Conservation (phyloP, 257 asterid species). For the Solanum piurae region DNA sequence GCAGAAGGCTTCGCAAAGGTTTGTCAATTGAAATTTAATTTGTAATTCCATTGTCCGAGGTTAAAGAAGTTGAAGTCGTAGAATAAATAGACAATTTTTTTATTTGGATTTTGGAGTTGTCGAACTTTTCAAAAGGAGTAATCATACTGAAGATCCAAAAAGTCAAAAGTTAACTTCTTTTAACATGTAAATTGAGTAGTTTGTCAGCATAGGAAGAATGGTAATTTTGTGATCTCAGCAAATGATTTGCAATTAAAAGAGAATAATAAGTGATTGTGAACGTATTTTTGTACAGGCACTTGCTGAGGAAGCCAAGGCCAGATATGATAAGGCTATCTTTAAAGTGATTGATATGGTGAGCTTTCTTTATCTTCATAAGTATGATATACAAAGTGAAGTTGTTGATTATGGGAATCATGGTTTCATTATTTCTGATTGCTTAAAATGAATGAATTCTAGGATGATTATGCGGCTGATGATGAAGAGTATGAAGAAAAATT, state of each 20-base stretch:
- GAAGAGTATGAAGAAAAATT: constrained; percentile 88
- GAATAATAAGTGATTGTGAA: constrained; percentile 2
- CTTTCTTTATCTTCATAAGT: not conserved
- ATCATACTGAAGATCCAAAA: not conserved
- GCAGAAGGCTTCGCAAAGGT: constrained; percentile 99
- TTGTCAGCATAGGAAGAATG: not conserved
- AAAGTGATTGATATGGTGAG: constrained; percentile 77
- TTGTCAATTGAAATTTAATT: not conserved
- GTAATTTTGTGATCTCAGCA: constrained; percentile 2
- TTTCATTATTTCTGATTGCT: not conserved
- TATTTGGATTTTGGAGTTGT: not conserved
- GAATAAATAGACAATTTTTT: not conserved
- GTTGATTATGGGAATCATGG: not conserved
- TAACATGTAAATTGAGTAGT: not conserved
- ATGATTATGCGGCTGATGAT: constrained; percentile 94
- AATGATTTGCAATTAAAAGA: not conserved
- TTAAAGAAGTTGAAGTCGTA: not conserved
- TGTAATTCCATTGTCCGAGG: not conserved
- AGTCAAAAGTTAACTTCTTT: not conserved
- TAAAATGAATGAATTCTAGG: constrained; percentile 32
- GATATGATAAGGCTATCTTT: constrained; percentile 72
- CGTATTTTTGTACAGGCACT: constrained; percentile 47
- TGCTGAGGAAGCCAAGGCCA: constrained; percentile 88
- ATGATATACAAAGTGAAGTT: not conserved
- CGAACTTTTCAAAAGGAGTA: not conserved